These are phyloP conservation scores for Scheffersomyces ergatensis DNA, from an alignment of 805 yeast genomes.

Conservation along the genomic window DNA sequence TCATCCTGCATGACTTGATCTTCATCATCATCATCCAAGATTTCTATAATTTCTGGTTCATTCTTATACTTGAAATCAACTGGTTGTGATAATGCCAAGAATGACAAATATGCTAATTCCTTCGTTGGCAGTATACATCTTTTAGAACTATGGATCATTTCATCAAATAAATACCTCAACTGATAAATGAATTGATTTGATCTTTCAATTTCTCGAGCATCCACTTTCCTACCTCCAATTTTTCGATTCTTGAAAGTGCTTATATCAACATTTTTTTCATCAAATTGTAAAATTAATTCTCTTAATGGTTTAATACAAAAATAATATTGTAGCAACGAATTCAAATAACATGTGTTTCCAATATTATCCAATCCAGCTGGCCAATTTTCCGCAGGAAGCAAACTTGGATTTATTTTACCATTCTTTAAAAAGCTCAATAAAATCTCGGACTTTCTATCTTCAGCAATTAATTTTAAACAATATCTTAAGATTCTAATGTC, in stretches of 20 bases:
- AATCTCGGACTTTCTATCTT: conserved; percentile 50
- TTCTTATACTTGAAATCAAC: conserved; percentile 50
- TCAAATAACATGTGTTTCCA: conserved; percentile 94
- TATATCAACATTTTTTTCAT: conserved; percentile 22
- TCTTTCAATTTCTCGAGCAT: conserved; percentile 73
- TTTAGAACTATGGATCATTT: conserved; percentile 60
- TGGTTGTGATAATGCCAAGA: conserved; percentile 66
- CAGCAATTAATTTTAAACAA: conserved; percentile 57
- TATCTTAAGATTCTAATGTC: conserved; percentile 57
- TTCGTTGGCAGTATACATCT: conserved; percentile 77
- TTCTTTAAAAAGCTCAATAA: conserved; percentile 55
- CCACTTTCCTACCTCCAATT: conserved; percentile 84
- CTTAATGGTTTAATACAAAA: conserved; percentile 83
- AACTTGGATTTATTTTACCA: conserved; percentile 58
- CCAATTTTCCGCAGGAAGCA: conserved; percentile 63
- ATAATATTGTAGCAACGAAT: conserved; percentile 86
- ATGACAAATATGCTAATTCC: conserved; percentile 85
- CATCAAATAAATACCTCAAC: conserved; percentile 63
- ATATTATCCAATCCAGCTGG: conserved; percentile 94
- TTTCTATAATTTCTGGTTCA: conserved; percentile 6
- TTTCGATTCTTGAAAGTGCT: conserved; percentile 31
- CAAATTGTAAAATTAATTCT: conserved; percentile 57
- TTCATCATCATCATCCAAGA: conserved; percentile 17
- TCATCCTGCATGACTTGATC: conserved; percentile 4
- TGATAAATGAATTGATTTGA: conserved; percentile 80